Base-by-base conservation (phyloP, 345 rosid genomes). In the Syzygium oleosum region DNA sequence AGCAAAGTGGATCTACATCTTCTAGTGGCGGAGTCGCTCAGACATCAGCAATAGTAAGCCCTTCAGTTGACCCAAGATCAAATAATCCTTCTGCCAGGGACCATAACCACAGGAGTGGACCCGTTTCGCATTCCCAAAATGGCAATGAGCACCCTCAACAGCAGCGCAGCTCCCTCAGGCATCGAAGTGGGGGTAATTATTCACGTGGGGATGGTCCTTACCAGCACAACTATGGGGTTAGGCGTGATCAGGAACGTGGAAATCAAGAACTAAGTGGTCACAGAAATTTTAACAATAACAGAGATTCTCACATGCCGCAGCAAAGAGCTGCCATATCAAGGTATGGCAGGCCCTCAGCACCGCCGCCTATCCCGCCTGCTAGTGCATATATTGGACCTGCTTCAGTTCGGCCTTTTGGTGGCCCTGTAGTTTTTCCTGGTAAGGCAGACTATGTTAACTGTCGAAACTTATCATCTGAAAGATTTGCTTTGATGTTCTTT, bases 221-320 rank as follows among this genome's bases (percentile, higher is more conserved):
- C 89, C 92, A 93, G 92, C 96, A 94, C 77, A 93, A 78, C 90
- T 94, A 94, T 89, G 97, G 96, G 84, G 92, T 93, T 84, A 93
- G 98, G 91, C 97, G 97, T 68, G 95, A 92, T 89, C 98, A 94
- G 55, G 98, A 96, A 79, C 94, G 93, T 84, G 95, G 94, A 31
- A 92, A 93, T 90, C 96, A 91, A 51, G 94, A 92, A 52, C 94
- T 95, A 98, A 92, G 91, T 91, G n/a, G 52, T 90, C 91, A 92
- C 86, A 91, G 98, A 56, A 92, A 89, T 89, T 94, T 94, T 86
- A 95, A 91, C 88, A 93, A 92, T 77, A 87, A 83, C 52, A 93
- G 97, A 91, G 99, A 95, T 85, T 90, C 90, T 73, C 96, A 93
- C 51, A 86, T 92, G 90, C 98, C 94, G 85, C 91, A 92, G 53